Percentiles rank a stretch among this genome's conserved stretches.
phyloP scores from a whole-genome alignment of 768 basidiomycete species.

The Xerocomellus chrysenteron region DNA sequence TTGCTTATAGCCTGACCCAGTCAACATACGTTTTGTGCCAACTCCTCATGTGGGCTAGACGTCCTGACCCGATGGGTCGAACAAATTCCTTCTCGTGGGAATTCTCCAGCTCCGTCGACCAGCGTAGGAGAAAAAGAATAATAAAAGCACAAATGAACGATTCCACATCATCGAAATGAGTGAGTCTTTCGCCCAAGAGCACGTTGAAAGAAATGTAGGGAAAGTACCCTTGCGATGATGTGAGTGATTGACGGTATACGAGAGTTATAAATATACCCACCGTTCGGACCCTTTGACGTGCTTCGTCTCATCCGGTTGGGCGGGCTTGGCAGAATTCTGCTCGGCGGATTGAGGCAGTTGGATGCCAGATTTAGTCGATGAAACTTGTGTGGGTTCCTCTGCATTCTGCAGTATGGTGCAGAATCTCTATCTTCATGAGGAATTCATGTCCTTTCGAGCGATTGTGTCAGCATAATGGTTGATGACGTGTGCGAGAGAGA shows the following conservation, averaged over 20 bases:
- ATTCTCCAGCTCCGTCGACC: not conserved
- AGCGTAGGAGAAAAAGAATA: slow-evolving; percentile 15
- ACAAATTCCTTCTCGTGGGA: slow-evolving; percentile 1
- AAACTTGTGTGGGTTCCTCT: not conserved
- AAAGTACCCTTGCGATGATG: not conserved
- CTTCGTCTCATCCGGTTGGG: not conserved
- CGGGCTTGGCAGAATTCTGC: not conserved
- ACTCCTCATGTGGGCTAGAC: not conserved
- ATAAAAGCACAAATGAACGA: slow-evolving; percentile 16
- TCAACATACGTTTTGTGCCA: slow-evolving; percentile 1
- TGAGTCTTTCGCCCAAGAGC: slow-evolving; percentile 4
- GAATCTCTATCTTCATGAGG: not conserved
- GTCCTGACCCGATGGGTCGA: not conserved
- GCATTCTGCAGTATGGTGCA: not conserved
- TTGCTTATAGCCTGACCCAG: too few species aligned
- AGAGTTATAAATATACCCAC: not conserved
- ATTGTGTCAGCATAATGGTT: too few species aligned
- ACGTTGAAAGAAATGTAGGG: slow-evolving; percentile 15
- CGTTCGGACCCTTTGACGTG: not conserved
- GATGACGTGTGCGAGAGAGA: not conserved
- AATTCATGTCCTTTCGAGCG: not conserved
- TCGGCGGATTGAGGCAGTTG: not conserved
- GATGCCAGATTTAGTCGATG: not conserved
- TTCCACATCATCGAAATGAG: slow-evolving; percentile 13
- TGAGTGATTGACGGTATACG: not conserved